phyloP scores from a whole-genome alignment of 306 rosid species.

The Cucumis hystrix region DNA sequence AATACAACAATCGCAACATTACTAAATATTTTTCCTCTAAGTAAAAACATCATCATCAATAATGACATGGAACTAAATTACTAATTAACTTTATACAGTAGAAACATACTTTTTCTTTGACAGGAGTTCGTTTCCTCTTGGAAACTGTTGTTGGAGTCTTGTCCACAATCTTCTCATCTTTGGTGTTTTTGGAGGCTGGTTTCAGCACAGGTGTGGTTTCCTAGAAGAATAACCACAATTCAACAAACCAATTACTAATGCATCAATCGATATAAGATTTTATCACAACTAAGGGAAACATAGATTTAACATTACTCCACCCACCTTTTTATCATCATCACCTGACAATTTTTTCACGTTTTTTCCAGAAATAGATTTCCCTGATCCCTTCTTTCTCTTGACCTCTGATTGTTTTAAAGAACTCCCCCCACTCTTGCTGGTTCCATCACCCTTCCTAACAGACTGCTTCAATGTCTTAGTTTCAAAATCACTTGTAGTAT shows the following conservation, averaged over 20 bases:
- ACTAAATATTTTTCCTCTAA: not conserved
- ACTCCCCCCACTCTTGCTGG: slow-evolving; percentile 25
- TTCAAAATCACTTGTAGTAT: slow-evolving; percentile 32
- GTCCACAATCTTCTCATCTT: slow-evolving; percentile 27
- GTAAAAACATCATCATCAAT: not conserved
- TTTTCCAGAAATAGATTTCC: slow-evolving; percentile 30
- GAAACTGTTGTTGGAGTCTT: slow-evolving; percentile 40
- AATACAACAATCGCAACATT: not conserved
- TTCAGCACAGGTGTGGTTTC: slow-evolving; percentile 32
- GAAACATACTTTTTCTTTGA: slow-evolving; percentile 42
- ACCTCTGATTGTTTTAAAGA: slow-evolving; percentile 35
- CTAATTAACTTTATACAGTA: not conserved
- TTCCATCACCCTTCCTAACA: slow-evolving; percentile 40
- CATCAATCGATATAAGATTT: not conserved
- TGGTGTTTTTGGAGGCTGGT: slow-evolving; percentile 30
- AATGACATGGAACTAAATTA: not conserved
- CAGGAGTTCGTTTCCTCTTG: slow-evolving; percentile 60
- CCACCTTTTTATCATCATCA: slow-evolving; percentile 35
- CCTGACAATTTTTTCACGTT: slow-evolving; percentile 23
- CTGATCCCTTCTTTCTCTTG: slow-evolving; percentile 32
- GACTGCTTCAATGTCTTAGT: slow-evolving; percentile 34
- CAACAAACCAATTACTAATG: not conserved
- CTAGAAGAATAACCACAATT: slow-evolving; percentile 20
- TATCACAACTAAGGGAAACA: not conserved
- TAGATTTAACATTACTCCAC: not conserved